A percentile compares a stretch with the other conserved stretches of the same genome.
Conservation (phyloP, 139 green algal genomes). For the Diplosphaera chodatii region DNA sequence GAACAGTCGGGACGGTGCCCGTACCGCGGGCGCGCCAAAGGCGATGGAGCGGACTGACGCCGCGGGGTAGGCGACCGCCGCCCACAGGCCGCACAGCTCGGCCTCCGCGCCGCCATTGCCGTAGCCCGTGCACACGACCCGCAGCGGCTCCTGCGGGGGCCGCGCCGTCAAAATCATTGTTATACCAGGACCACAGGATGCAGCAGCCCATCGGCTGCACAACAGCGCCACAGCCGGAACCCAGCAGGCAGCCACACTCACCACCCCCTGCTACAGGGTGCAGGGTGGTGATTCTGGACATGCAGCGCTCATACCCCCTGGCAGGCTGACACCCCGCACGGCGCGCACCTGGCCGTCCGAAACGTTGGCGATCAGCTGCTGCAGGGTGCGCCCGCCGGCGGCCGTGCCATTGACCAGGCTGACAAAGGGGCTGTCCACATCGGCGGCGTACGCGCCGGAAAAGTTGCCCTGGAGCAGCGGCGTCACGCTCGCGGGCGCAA, state of each 20-base stretch:
- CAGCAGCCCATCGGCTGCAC: too few species aligned
- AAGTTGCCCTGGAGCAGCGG: not conserved
- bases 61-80: not conserved
- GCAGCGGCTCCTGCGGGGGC: not conserved
- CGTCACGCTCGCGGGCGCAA: not conserved
- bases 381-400: not conserved
- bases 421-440: not conserved
- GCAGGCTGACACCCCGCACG: too few species aligned
- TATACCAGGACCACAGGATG: not conserved
- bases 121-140: constrained; percentile 2
- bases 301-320: too few species aligned
- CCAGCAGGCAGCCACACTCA: too few species aligned
- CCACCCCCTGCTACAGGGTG: too few species aligned
- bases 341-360: not conserved
- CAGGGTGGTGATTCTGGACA: too few species aligned
- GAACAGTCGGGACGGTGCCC: not conserved
- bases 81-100: constrained; percentile 5
- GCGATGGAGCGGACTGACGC: not conserved
- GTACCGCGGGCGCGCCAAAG: not conserved
- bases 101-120: not conserved
- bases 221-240: too few species aligned
- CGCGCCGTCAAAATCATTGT: too few species aligned
- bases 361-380: not conserved
- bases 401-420: not conserved
- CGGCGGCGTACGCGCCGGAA: not conserved